Conservation (phyloP, 1,284 basidiomycete genomes). For the Volvariella surrecta region DNA sequence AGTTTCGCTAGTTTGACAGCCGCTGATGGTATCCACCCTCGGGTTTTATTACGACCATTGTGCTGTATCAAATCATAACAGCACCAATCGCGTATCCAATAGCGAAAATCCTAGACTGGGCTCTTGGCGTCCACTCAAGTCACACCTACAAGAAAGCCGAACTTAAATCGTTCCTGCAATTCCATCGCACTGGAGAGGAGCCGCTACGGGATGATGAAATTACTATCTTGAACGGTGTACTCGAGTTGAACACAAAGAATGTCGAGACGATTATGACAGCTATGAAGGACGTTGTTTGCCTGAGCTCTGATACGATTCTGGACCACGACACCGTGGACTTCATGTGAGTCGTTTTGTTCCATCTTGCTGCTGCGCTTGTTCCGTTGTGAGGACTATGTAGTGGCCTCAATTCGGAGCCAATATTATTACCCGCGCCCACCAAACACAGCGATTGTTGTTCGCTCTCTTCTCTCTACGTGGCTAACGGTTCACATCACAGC, state of each 20-base stretch:
- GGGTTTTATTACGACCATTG: too few species aligned
- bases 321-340: conserved; percentile 75
- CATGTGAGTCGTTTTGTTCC: conserved; percentile 42
- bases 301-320: conserved; percentile 72
- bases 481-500: conserved; percentile 26
- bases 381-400: background rate
- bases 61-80: conserved; percentile 17
- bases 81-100: conserved; percentile 86
- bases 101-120: conserved; percentile 77
- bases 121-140: conserved; percentile 64
- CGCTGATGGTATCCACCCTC: too few species aligned
- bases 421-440: too few species aligned
- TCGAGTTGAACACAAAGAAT: conserved; percentile 80
- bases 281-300: conserved; percentile 72
- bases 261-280: conserved; percentile 86
- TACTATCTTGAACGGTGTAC: conserved; percentile 79
- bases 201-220: conserved; percentile 88
- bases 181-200: conserved; percentile 82
- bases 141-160: conserved; percentile 90
- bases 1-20: too few species aligned
- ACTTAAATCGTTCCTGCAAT: conserved; percentile 88
- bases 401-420: too few species aligned
- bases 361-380: too few species aligned
- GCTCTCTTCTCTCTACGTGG: background rate
- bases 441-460: too few species aligned